Percentiles rank a stretch among this genome's conserved stretches.
phyloP scores from a whole-genome alignment of 169 alveolate genomes.

The Fabrea salina region DNA sequence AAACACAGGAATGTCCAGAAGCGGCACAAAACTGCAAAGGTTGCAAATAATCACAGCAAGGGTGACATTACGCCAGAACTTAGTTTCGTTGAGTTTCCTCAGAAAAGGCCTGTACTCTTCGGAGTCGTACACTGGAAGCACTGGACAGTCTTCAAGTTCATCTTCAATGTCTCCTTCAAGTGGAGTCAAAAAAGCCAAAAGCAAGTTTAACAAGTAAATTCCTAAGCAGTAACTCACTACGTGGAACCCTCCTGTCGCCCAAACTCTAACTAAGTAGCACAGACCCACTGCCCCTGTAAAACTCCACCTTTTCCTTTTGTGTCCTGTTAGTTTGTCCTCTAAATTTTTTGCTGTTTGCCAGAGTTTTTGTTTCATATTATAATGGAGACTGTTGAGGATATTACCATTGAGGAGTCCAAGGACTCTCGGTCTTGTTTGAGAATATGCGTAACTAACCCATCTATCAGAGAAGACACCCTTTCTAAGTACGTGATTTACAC shows the following conservation, averaged over 20 bases:
- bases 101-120: constrained; percentile 87
- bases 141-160: constrained; percentile 45
- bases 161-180: constrained; percentile 81
- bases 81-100: constrained; percentile 85
- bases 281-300: too few species aligned
- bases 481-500: background rate
- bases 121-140: constrained; percentile 66
- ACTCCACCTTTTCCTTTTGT: too few species aligned
- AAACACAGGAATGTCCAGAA: constrained; percentile 86
- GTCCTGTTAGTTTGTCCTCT: too few species aligned
- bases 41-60: constrained; percentile 3
- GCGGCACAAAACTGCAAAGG: constrained; percentile 28
- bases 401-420: too few species aligned
- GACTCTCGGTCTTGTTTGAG: too few species aligned
- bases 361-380: too few species aligned
- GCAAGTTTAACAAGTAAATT: constrained; percentile 70
- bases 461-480: background rate
- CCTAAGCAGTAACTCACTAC: constrained; percentile 79
- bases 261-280: too few species aligned
- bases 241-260: constrained; percentile 61
- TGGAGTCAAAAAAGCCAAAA: constrained; percentile 83
- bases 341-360: too few species aligned
- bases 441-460: too few species aligned
- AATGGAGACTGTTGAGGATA: too few species aligned
- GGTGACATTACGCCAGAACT: constrained; percentile 74